Evolutionary conservation across 208 protist species (phyloP), one percentile per base, ranked within the genome.

Genomic region (Borovskyia barvae): DNA sequence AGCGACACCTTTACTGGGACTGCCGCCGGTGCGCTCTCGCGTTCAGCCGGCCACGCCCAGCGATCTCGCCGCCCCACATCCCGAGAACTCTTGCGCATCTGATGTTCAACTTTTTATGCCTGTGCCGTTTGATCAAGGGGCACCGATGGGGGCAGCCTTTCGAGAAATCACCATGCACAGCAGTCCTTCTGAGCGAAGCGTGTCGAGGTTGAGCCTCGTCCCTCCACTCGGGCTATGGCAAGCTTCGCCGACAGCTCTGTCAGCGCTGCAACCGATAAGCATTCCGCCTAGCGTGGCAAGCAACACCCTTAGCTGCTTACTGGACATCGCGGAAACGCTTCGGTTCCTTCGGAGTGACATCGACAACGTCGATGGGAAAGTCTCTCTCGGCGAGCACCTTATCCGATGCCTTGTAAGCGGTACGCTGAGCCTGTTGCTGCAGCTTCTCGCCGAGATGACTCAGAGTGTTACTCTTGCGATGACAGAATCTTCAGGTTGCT

Each of bases 301-400:
- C 2, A 33, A 29, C 40, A 20, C 52, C 36, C 40, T 28, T 1
- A 28, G 54, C 6, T 46, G 59, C 2, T n/a, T 82, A 36, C 29
- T 11, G 12, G 71, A 77, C 57, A 32, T 82, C 3, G 45, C 66
- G 15, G 75, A 82, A 35, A 45, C 65, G 32, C 41, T 53, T 22
- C 63, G 75, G 1, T 61, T 77, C 35, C 58, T 82, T 11, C 49
- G 54, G 32, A 65, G 60, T 29, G 75, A 82, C 46, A 56, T 82
- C 26, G 41, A 59, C 6, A 77, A 77, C 45, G 58, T 76, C n/a
- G 50, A 55, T 29, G 39, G 48, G 35, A 28, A 53, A 24, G 46
- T 80, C 33, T 58, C 66, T 0, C n/a, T 43, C 17, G 46, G 43
- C 50, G 45, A 65, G 55, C 66, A 79, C 39, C 25, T 40, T 20